phyloP scores from a whole-genome alignment of 805 yeast genomes.

The Myxozyma nipponensis region DNA sequence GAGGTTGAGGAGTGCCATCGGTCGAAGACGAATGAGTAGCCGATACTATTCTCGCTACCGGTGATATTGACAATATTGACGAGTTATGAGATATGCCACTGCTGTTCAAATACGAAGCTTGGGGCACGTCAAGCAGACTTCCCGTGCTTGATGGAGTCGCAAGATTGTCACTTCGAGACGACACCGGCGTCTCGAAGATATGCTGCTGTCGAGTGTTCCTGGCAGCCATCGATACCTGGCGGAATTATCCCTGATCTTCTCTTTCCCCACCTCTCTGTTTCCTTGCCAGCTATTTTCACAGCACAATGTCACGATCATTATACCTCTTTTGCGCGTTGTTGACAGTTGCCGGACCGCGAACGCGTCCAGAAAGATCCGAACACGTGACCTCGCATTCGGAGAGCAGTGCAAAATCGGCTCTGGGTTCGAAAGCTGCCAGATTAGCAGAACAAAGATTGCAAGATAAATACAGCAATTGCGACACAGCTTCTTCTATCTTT shows the following conservation, averaged over 20 bases:
- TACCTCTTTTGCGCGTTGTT: too few species aligned
- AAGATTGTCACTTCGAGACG: background rate
- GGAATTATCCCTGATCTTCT: too few species aligned
- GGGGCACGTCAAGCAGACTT: slow-evolving; percentile 4
- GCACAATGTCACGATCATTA: too few species aligned
- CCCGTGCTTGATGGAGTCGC: background rate
- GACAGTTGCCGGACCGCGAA: too few species aligned
- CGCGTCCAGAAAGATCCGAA: background rate
- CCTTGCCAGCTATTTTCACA: too few species aligned
- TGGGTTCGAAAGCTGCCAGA: background rate
- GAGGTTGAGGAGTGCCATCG: slow-evolving; percentile 14
- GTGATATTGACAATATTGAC: slow-evolving; percentile 25
- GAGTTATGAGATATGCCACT: slow-evolving; percentile 14
- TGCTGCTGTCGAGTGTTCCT: slow-evolving; percentile 4
- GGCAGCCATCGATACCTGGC: background rate
- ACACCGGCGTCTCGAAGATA: slow-evolving; percentile 14
- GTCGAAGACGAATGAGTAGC: slow-evolving; percentile 9
- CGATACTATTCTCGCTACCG: slow-evolving; percentile 11
- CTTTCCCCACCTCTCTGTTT: too few species aligned
- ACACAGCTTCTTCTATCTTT: too few species aligned
- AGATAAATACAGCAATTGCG: too few species aligned
- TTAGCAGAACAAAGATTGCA: background rate
- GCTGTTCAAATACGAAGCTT: slow-evolving; percentile 4
- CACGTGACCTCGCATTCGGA: background rate
- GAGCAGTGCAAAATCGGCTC: too few species aligned